A percentile compares a stretch with the other conserved stretches of the same genome.
Evolutionary conservation across 140 eudicot genomes (phyloP).

Genomic region (Senecio squalidus): DNA sequence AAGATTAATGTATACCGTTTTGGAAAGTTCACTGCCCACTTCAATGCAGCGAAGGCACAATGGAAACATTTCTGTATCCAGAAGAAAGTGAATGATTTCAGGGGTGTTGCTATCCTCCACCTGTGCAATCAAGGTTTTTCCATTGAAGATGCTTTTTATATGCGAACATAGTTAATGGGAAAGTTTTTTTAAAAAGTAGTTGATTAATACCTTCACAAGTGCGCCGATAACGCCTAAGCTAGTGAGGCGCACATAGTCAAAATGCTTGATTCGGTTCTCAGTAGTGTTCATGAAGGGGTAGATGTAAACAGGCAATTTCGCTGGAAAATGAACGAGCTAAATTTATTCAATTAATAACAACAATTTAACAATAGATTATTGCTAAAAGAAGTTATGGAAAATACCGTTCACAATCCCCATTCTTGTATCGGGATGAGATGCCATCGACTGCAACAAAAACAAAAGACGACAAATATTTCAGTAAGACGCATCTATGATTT

Average conservation of each 20-base stretch:
- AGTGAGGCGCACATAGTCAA: slow-evolving; percentile 8
- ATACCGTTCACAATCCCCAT: slow-evolving; percentile 17
- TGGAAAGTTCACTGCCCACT: background rate
- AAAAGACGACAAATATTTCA: slow-evolving; percentile 5
- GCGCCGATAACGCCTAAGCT: slow-evolving; percentile 22
- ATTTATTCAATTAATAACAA: background rate
- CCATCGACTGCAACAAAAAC: slow-evolving; percentile 22
- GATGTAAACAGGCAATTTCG: slow-evolving; percentile 14
- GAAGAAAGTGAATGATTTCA: slow-evolving; percentile 13
- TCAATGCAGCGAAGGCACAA: slow-evolving; percentile 32
- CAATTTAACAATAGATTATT: background rate
- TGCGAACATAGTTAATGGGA: background rate
- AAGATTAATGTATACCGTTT: slow-evolving; percentile 16
- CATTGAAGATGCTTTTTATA: background rate
- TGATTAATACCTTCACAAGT: slow-evolving; percentile 26
- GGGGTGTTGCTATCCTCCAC: background rate
- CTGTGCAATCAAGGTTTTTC: slow-evolving; percentile 3
- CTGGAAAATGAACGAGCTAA: slow-evolving; percentile 13
- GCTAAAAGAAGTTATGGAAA: background rate
- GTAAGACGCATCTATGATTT: no score
- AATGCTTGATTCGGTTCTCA: background rate
- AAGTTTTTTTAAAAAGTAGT: background rate
- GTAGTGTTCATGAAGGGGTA: slow-evolving; percentile 25
- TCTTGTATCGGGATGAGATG: slow-evolving; percentile 20
- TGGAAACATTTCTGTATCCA: slow-evolving; percentile 21